Conservation (phyloP, 148 eudicot species). For the Cornus kousa region DNA sequence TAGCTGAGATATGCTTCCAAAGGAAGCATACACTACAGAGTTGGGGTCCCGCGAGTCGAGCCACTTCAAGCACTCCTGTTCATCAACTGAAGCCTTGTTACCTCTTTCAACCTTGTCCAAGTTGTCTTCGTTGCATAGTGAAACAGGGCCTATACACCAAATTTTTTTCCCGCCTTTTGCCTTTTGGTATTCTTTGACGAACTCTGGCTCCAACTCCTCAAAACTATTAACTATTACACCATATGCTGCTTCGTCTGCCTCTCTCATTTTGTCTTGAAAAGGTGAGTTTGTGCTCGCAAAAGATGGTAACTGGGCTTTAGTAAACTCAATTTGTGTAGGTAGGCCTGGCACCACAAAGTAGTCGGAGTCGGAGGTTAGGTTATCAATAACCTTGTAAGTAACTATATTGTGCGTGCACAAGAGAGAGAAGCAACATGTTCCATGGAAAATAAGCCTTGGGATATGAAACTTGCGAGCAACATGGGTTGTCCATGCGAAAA, state of each 20-base stretch:
- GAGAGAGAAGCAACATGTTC: constrained; percentile 56
- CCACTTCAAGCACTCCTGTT: constrained; percentile 32
- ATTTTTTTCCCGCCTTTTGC: constrained; percentile 8
- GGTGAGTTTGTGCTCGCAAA: not conserved
- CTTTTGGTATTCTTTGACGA: constrained; percentile 6
- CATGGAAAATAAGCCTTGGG: constrained; percentile 52
- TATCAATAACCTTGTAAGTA: constrained; percentile 6
- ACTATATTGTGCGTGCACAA: constrained; percentile 29
- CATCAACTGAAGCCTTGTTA: constrained; percentile 23
- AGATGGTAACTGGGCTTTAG: constrained; percentile 18
- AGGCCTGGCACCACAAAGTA: constrained; percentile 29
- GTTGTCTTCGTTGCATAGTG: constrained; percentile 25
- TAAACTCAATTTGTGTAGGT: constrained; percentile 21
- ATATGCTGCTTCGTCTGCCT: constrained; percentile 6
- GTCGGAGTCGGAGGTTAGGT: constrained; percentile 18
- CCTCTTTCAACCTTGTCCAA: constrained; percentile 34
- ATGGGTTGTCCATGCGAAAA: constrained; percentile 47
- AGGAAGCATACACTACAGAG: constrained; percentile 21
- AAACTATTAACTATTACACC: constrained; percentile 23
- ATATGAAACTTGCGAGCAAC: constrained; percentile 31
- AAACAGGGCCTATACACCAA: constrained; percentile 48
- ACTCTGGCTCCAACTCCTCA: constrained; percentile 24
- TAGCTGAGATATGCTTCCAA: constrained; percentile 16
- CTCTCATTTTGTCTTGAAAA: not conserved
- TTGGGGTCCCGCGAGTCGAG: constrained; percentile 26